These are phyloP conservation scores for Penicillium canescens DNA, from an alignment of 495 filamentous ascomycete species.

Conservation along the genomic window DNA sequence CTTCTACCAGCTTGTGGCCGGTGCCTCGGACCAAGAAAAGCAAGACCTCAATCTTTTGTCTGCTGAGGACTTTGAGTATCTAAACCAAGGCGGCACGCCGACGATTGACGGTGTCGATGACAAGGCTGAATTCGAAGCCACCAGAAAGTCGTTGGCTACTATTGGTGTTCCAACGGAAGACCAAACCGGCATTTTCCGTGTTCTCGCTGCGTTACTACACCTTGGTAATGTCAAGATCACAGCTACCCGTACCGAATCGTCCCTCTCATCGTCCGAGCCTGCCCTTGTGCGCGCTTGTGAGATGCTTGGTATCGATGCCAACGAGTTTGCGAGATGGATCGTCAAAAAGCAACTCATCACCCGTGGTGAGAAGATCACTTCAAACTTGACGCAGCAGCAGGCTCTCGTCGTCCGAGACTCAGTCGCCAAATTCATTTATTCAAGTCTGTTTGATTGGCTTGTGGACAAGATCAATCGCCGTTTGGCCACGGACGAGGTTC, in stretches of 20 bases:
- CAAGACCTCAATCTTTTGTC: slow-evolving; percentile 74
- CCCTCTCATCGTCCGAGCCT: slow-evolving; percentile 77
- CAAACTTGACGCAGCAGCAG: slow-evolving; percentile 91
- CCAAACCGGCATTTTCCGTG: slow-evolving; percentile 84
- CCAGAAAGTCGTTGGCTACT: slow-evolving; percentile 78
- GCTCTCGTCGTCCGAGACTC: slow-evolving; percentile 95
- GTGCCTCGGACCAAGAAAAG: slow-evolving; percentile 81
- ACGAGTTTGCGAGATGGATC: slow-evolving; percentile 97
- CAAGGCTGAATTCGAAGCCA: slow-evolving; percentile 87
- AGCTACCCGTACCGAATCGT: slow-evolving; percentile 83
- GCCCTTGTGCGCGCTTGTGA: slow-evolving; percentile 77
- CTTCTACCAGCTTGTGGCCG: slow-evolving; percentile 97
- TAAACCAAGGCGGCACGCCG: slow-evolving; percentile 92
- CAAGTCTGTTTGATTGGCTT: slow-evolving; percentile 97
- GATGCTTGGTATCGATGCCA: slow-evolving; percentile 83
- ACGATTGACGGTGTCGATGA: slow-evolving; percentile 95
- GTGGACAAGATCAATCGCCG: slow-evolving; percentile 92
- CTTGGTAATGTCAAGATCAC: slow-evolving; percentile 95
- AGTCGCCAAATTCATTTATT: slow-evolving; percentile 98
- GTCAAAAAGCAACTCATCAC: slow-evolving; percentile 99
- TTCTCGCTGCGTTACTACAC: slow-evolving; percentile 90
- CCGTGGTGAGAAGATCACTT: slow-evolving; percentile 95
- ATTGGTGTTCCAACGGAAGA: slow-evolving; percentile 77
- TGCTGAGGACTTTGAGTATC: slow-evolving; percentile 89
- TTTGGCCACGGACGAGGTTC: slow-evolving; percentile 84